Conservation (phyloP, 495 filamentous ascomycete genomes). For the Aspergillus ellipticus region DNA sequence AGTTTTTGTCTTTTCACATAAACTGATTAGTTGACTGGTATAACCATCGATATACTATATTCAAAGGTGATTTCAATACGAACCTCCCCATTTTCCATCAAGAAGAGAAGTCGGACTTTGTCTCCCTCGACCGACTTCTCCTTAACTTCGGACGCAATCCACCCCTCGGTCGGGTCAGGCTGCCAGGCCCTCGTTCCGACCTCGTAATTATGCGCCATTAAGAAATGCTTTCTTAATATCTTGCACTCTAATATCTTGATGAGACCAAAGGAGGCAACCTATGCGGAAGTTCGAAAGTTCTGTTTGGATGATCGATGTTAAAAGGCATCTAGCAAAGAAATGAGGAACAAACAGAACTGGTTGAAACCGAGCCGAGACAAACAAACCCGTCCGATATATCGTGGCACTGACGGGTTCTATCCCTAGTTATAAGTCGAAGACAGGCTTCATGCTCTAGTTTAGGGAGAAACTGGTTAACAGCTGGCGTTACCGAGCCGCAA, state of each 20-base stretch:
- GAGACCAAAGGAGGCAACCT: slow-evolving; percentile 10
- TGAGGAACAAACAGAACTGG: not conserved
- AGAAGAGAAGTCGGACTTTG: slow-evolving; percentile 81
- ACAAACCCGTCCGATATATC: not conserved
- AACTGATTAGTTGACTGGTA: slow-evolving; percentile 20
- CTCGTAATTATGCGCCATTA: slow-evolving; percentile 95
- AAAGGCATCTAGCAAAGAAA: slow-evolving; percentile 2
- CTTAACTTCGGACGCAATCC: slow-evolving; percentile 92
- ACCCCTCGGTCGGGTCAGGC: slow-evolving; percentile 90
- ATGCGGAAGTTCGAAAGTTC: slow-evolving; percentile 10
- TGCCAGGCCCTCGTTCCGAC: slow-evolving; percentile 98
- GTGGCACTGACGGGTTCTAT: not conserved
- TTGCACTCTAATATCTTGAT: slow-evolving; percentile 4
- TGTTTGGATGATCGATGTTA: not conserved
- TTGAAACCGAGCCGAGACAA: not conserved
- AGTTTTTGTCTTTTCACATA: slow-evolving; percentile 59
- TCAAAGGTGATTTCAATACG: slow-evolving; percentile 19
- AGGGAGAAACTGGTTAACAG: slow-evolving; percentile 31
- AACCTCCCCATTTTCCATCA: slow-evolving; percentile 92
- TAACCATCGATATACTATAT: not conserved
- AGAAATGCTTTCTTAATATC: slow-evolving; percentile 6
- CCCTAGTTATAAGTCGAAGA: slow-evolving; percentile 7
- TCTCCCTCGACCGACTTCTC: slow-evolving; percentile 81
- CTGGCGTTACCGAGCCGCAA: slow-evolving; percentile 37
- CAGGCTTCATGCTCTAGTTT: slow-evolving; percentile 14